Conservation (phyloP, 345 rosid species). For the Aethionema arabicum region DNA sequence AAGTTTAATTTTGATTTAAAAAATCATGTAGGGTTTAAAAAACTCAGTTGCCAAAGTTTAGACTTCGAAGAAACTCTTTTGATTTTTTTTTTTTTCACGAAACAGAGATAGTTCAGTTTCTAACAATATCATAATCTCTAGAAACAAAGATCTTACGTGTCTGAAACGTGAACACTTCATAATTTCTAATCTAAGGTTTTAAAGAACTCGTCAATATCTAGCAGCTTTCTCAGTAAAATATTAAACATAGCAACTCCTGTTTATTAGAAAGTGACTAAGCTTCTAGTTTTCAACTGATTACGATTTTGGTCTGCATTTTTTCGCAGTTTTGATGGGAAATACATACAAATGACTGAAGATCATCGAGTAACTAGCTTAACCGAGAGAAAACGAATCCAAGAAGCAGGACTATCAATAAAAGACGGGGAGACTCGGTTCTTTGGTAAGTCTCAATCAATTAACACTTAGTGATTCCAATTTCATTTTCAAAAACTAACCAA, state of each 20-base stretch:
- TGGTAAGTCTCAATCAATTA: slow-evolving; percentile 44
- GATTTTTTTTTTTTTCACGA: too few species aligned
- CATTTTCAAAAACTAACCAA: not conserved
- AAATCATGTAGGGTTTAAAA: too few species aligned
- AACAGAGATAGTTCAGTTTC: too few species aligned
- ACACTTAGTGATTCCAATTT: slow-evolving; percentile 13
- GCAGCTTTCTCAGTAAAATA: too few species aligned
- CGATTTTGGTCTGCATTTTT: slow-evolving; percentile 28
- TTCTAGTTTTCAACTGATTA: not conserved
- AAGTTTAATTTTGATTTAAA: too few species aligned
- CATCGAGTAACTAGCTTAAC: slow-evolving; percentile 70
- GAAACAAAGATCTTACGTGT: slow-evolving; percentile 36
- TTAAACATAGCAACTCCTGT: too few species aligned
- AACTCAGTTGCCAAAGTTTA: too few species aligned
- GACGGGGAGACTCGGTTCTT: slow-evolving; percentile 76
- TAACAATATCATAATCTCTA: not conserved
- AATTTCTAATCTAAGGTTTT: not conserved
- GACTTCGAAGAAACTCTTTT: too few species aligned
- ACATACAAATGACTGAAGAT: slow-evolving; percentile 85
- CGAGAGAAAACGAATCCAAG: slow-evolving; percentile 67
- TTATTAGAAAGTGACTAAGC: not conserved
- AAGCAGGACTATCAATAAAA: slow-evolving; percentile 66
- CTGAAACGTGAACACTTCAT: slow-evolving; percentile 29
- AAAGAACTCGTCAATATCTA: too few species aligned
- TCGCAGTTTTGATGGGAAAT: slow-evolving; percentile 72